Percentiles rank a stretch among this genome's conserved stretches.
These are phyloP conservation scores for Paramecium bursaria DNA, from an alignment of 73 alveolate genomes.

Conservation along the genomic window DNA sequence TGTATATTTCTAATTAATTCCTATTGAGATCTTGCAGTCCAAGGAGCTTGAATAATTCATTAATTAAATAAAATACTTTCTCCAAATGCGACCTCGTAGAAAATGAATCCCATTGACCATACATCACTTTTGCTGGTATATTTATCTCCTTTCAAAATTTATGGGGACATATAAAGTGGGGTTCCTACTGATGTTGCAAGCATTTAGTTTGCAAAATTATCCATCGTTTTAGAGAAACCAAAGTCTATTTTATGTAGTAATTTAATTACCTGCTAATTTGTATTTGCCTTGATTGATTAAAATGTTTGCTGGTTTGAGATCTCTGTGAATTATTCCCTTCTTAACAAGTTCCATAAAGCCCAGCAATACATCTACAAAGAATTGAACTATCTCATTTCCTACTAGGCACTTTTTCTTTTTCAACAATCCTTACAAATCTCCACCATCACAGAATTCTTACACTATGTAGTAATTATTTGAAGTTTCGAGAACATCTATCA, in stretches of 20 bases:
- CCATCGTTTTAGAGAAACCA: slow-evolving; percentile 65
- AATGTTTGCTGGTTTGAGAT: slow-evolving; percentile 67
- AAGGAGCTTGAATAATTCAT: slow-evolving; percentile 30
- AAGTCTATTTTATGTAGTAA: slow-evolving; percentile 11
- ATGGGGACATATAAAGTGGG: slow-evolving; percentile 66
- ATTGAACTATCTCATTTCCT: slow-evolving; percentile 37
- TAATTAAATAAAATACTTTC: neutral
- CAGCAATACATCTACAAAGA: slow-evolving; percentile 44
- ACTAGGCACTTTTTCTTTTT: slow-evolving; percentile 47
- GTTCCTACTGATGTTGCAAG: slow-evolving; percentile 64
- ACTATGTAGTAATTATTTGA: slow-evolving; percentile 68
- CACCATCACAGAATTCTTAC: slow-evolving; percentile 75
- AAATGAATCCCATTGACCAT: slow-evolving; percentile 70
- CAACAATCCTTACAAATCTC: slow-evolving; percentile 67
- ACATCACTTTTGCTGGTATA: slow-evolving; percentile 68
- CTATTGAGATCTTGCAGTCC: slow-evolving; percentile 67
- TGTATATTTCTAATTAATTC: slow-evolving; percentile 54
- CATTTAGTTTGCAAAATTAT: slow-evolving; percentile 56
- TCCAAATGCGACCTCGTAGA: slow-evolving; percentile 64
- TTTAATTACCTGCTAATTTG: slow-evolving; percentile 50
- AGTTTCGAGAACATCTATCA: slow-evolving; percentile 73
- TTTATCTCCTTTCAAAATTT: slow-evolving; percentile 57
- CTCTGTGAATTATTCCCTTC: slow-evolving; percentile 71
- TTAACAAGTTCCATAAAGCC: slow-evolving; percentile 68
- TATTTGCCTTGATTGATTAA: slow-evolving; percentile 42